Percentiles rank a stretch among this genome's conserved stretches.
Conservation (phyloP, 1,139 yeast species). For the Yamadazyma sp. region DNA sequence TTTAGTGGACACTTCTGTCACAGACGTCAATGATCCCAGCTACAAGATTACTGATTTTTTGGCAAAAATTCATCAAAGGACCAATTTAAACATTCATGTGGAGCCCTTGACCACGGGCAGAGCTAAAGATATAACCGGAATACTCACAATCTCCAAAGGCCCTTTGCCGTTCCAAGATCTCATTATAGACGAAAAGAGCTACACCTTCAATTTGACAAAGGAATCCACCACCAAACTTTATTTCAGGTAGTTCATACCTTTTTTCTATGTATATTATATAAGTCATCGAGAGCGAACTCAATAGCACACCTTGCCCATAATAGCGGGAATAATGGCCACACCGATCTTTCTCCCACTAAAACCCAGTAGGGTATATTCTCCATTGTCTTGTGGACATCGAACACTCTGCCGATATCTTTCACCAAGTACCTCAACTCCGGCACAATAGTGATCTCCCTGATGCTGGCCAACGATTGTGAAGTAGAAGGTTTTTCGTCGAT, state of each 20-base stretch:
- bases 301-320: conserved; percentile 87
- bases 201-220: conserved; percentile 59
- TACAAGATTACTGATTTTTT: conserved; percentile 46
- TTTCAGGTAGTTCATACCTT: conserved; percentile 31
- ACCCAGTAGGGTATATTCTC: conserved; percentile 89
- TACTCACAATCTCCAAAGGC: conserved; percentile 59
- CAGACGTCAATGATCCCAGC: conserved; percentile 30
- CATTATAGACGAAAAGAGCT: conserved; percentile 53
- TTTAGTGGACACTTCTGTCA: conserved; percentile 31
- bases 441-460: conserved; percentile 79
- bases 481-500: conserved; percentile 87
- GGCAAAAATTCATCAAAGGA: conserved; percentile 49
- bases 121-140: conserved; percentile 82
- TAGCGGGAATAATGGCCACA: conserved; percentile 89
- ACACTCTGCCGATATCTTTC: conserved; percentile 67
- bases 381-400: conserved; percentile 68
- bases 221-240: conserved; percentile 50
- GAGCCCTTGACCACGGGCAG: conserved; percentile 76
- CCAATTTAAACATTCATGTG: conserved; percentile 52
- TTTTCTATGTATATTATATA: conserved; percentile 54
- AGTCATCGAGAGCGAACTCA: conserved; percentile 84
- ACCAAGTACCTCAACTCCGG: conserved; percentile 76
- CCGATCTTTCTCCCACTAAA: conserved; percentile 84
- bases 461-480: conserved; percentile 51
- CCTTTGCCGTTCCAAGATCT: conserved; percentile 26